phyloP scores from a whole-genome alignment of 2,329 filamentous ascomycete species.

The Xylariaceae sp. region DNA sequence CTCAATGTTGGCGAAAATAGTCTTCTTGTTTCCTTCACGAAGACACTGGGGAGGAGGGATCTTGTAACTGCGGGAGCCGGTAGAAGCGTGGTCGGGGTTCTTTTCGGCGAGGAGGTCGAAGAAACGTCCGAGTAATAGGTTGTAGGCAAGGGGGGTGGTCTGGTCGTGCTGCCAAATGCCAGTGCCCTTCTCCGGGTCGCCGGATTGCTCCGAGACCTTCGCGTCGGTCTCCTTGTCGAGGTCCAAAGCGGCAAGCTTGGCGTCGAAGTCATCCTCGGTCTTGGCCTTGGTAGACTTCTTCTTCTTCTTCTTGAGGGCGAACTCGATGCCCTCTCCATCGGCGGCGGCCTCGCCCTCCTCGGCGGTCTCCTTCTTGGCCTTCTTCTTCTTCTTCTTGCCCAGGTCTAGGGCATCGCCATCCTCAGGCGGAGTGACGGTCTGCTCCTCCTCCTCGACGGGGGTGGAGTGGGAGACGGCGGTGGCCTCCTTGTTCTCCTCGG shows the following conservation, averaged over 20 bases:
- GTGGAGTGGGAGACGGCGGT: constrained; percentile 67
- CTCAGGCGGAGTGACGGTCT: constrained; percentile 32
- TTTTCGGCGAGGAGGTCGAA: constrained; percentile 91
- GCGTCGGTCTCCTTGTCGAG: constrained; percentile 51
- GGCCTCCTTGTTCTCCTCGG: constrained; percentile 65
- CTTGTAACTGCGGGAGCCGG: constrained; percentile 93
- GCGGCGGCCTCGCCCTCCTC: constrained; percentile 46
- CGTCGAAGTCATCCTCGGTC: constrained; percentile 49
- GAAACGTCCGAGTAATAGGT: constrained; percentile 81
- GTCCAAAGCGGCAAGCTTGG: constrained; percentile 57
- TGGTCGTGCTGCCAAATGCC: constrained; percentile 86
- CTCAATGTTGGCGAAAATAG: constrained; percentile 97
- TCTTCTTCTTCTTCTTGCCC: constrained; percentile 63
- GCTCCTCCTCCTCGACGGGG: constrained; percentile 36
- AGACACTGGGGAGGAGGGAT: constrained; percentile 97
- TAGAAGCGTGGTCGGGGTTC: constrained; percentile 91
- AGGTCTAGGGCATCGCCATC: constrained; percentile 59
- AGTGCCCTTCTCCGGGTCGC: constrained; percentile 78
- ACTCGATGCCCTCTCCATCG: constrained; percentile 46
- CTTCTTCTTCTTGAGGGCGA: constrained; percentile 84
- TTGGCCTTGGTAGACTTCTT: constrained; percentile 38
- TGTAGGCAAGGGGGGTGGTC: constrained; percentile 73
- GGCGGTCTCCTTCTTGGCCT: constrained; percentile 51
- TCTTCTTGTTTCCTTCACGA: constrained; percentile 99
- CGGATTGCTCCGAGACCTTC: constrained; percentile 53